Conservation (phyloP, 73 alveolate genomes). For the Symbiodinium natans region DNA sequence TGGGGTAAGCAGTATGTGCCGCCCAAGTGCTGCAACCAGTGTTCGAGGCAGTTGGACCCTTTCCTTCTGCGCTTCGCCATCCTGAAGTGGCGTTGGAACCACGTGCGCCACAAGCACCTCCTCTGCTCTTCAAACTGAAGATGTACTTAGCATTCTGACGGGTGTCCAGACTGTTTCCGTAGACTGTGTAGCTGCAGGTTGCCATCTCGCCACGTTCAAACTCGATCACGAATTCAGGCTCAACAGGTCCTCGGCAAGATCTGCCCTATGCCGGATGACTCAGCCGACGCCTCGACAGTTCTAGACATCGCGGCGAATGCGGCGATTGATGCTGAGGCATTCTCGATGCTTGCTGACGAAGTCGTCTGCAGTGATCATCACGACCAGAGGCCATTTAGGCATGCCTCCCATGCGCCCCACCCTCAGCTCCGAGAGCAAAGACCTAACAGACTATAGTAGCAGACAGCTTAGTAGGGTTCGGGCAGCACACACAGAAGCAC, state of each 20-base stretch:
- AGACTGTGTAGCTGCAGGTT: background rate
- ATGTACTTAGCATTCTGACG: too few species aligned
- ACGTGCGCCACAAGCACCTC: too few species aligned
- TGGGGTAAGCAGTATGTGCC: background rate
- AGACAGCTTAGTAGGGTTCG: too few species aligned
- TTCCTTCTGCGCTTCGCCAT: background rate
- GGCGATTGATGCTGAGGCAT: background rate
- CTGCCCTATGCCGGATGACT: too few species aligned
- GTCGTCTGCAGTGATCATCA: background rate
- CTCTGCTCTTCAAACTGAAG: too few species aligned
- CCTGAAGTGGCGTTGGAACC: background rate
- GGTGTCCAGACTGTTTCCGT: background rate
- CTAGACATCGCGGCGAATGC: background rate
- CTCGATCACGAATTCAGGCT: background rate
- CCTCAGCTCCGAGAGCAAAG: background rate
- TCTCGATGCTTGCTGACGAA: constrained; percentile 29
- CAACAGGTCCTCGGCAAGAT: background rate
- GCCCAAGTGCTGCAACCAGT: background rate
- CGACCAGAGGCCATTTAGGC: constrained; percentile 34
- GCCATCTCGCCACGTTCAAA: constrained; percentile 1
- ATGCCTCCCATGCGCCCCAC: background rate
- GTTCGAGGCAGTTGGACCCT: background rate
- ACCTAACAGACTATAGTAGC: too few species aligned
- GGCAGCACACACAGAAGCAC: too few species aligned
- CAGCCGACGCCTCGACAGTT: too few species aligned